Evolutionary conservation across 2,329 filamentous ascomycete species (phyloP).

Genomic region (Sclerotiophoma versabilis): DNA sequence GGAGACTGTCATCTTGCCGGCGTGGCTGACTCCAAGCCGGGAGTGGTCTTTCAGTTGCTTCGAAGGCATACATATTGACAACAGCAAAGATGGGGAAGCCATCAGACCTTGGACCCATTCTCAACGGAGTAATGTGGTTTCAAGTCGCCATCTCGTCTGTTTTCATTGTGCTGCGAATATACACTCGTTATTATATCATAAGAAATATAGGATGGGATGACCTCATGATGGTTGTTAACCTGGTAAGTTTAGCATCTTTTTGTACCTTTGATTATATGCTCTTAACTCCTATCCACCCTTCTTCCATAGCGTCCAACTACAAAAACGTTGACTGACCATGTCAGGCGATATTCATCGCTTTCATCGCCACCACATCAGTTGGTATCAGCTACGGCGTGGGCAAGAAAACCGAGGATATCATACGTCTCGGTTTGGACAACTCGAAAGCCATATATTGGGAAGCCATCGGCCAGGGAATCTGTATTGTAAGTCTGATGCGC

Average conservation of each 20-base stretch:
- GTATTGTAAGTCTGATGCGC: conserved; percentile 20
- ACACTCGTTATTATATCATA: conserved; percentile 39
- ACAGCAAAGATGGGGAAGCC: conserved; percentile 25
- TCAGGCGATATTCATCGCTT: conserved; percentile 36
- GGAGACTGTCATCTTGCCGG: neutral
- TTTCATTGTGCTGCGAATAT: conserved; percentile 36
- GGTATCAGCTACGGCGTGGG: conserved; percentile 40
- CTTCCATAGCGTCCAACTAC: too few species aligned
- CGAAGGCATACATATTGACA: neutral
- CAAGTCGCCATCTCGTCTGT: conserved; percentile 34
- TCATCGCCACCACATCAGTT: conserved; percentile 33
- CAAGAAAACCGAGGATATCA: conserved; percentile 33
- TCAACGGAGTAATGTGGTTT: conserved; percentile 43
- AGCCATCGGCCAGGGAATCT: conserved; percentile 40
- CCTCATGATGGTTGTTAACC: conserved; percentile 36
- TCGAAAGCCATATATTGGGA: conserved; percentile 44
- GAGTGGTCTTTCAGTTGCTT: neutral
- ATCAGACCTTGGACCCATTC: conserved; percentile 30
- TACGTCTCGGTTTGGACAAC: conserved; percentile 28
- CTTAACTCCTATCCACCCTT: neutral
- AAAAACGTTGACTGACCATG: neutral
- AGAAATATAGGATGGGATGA: conserved; percentile 41
- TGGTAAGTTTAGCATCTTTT: conserved; percentile 23
- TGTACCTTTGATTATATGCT: neutral
- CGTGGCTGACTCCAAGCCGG: neutral